Conservation (phyloP, 768 basidiomycete genomes). For the Mrakia frigida region DNA sequence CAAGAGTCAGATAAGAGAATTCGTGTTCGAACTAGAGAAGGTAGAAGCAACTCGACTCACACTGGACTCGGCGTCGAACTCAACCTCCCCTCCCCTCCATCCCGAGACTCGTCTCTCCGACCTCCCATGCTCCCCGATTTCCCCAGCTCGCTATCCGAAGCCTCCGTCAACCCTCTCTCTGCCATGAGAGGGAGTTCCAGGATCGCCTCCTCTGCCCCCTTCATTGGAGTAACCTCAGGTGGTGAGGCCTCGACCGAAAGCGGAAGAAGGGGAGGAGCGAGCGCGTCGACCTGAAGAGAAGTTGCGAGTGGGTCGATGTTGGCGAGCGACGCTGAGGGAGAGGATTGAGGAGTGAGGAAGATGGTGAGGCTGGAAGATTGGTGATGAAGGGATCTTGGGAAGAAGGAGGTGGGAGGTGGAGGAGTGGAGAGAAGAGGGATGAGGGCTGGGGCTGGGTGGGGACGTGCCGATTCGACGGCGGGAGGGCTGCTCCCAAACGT, state of each 20-base stretch:
- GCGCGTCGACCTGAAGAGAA: neutral
- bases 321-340: neutral
- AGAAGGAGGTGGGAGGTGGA: neutral
- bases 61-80: neutral
- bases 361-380: slow-evolving; percentile 1
- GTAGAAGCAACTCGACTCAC: neutral
- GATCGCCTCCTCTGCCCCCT: neutral
- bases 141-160: neutral
- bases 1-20: neutral
- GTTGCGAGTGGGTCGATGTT: neutral
- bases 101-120: neutral
- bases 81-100: neutral
- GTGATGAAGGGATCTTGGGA: neutral
- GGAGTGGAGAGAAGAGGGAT: neutral
- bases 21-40: neutral
- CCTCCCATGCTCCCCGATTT: neutral
- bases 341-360: slow-evolving; percentile 1
- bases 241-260: neutral
- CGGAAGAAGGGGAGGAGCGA: neutral
- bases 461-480: neutral
- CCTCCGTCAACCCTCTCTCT: neutral
- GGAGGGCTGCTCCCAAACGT: slow-evolving; percentile 7
- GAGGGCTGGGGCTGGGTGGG: neutral
- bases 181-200: neutral
- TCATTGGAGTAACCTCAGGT: neutral